Evolutionary conservation across 2,329 filamentous ascomycete genomes (phyloP).

Genomic region (Clonostachys sp.): DNA sequence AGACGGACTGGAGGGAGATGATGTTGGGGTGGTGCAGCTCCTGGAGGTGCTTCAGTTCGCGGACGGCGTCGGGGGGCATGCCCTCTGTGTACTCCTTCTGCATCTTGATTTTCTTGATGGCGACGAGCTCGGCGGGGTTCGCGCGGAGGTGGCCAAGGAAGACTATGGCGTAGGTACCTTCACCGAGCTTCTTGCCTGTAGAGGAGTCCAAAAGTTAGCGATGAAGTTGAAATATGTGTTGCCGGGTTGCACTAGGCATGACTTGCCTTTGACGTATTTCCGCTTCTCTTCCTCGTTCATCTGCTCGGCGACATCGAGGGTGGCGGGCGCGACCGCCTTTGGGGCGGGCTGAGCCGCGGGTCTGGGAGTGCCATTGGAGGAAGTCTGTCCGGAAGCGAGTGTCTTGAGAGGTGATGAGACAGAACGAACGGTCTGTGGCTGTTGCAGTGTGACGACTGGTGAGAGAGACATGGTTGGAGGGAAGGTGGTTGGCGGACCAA

Average conservation of each 20-base stretch:
- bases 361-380: constrained; percentile 37
- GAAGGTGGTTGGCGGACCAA: neutral
- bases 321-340: constrained; percentile 21
- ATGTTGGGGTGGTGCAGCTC: constrained; percentile 95
- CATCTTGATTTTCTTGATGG: constrained; percentile 90
- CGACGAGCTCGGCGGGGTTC: constrained; percentile 71
- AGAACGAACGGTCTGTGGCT: constrained; percentile 16
- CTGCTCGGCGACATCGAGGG: constrained; percentile 66
- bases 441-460: constrained; percentile 30
- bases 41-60: constrained; percentile 92
- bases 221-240: neutral
- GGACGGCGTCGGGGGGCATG: constrained; percentile 88
- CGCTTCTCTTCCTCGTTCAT: constrained; percentile 77
- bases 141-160: constrained; percentile 78
- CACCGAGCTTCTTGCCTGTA: constrained; percentile 81
- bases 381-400: constrained; percentile 27
- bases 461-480: constrained; percentile 36
- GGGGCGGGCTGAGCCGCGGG: constrained; percentile 19
- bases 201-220: neutral
- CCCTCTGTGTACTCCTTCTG: constrained; percentile 85
- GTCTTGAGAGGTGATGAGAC: constrained; percentile 40
- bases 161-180: constrained; percentile 95
- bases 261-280: constrained; percentile 81
- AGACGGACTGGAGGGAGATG: constrained; percentile 87
- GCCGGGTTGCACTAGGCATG: neutral